Evolutionary conservation across 2,329 filamentous ascomycete species (phyloP).

Genomic region (Colletotrichum australisinense): DNA sequence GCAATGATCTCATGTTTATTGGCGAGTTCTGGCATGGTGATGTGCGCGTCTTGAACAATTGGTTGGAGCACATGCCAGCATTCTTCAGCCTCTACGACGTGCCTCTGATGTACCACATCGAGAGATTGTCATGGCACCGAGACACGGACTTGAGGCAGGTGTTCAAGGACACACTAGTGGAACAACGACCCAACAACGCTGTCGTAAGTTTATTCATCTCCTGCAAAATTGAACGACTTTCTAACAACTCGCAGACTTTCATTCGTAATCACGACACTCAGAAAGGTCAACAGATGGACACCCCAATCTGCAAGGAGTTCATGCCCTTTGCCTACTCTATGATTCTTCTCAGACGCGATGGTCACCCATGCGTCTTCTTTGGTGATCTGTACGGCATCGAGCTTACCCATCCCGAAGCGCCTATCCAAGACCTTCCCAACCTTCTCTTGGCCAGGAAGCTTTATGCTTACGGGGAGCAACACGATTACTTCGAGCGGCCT

Average conservation of each 20-base stretch:
- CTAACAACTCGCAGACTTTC: slow-evolving; percentile 16
- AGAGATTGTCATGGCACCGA: slow-evolving; percentile 26
- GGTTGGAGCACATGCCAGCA: slow-evolving; percentile 28
- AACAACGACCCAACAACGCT: slow-evolving; percentile 27
- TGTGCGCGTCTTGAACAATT: slow-evolving; percentile 23
- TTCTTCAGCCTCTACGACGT: slow-evolving; percentile 34
- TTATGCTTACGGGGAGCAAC: slow-evolving; percentile 23
- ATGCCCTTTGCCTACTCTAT: slow-evolving; percentile 26
- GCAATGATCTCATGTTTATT: slow-evolving; percentile 26
- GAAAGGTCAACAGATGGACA: slow-evolving; percentile 32
- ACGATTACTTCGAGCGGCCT: slow-evolving; percentile 19
- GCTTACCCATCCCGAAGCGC: slow-evolving; percentile 4
- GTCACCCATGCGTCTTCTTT: slow-evolving; percentile 33
- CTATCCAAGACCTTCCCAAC: slow-evolving; percentile 10
- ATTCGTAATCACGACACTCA: slow-evolving; percentile 33
- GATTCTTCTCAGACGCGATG: slow-evolving; percentile 23
- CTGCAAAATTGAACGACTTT: not conserved
- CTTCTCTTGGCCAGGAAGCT: slow-evolving; percentile 20
- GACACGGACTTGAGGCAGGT: slow-evolving; percentile 21
- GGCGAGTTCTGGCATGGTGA: slow-evolving; percentile 34
- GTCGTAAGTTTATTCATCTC: slow-evolving; percentile 1
- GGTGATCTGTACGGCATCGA: slow-evolving; percentile 28
- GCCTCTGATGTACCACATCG: slow-evolving; percentile 30
- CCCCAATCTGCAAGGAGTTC: slow-evolving; percentile 14
- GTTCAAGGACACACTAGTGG: slow-evolving; percentile 23